A percentile compares a stretch with the other conserved stretches of the same genome.
Conservation (phyloP, 1,284 basidiomycete genomes). For the Trichosporon coremiiforme region DNA sequence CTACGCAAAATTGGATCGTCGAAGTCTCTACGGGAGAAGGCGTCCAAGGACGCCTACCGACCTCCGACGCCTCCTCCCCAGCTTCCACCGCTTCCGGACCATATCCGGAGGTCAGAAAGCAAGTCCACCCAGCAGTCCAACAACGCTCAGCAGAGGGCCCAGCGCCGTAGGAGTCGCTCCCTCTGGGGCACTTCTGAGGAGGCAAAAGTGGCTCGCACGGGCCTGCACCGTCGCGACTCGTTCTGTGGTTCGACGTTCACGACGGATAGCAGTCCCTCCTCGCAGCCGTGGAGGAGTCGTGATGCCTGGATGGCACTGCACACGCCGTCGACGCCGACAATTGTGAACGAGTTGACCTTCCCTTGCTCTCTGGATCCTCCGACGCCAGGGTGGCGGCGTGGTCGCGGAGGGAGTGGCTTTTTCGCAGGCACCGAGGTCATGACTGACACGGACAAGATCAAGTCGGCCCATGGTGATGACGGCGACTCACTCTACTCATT, state of each 20-base stretch:
- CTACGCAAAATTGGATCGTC: conserved; percentile 31
- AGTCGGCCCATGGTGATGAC: conserved; percentile 6
- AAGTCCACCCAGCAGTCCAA: neutral
- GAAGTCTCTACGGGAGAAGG: conserved; percentile 25
- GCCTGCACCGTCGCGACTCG: conserved; percentile 21
- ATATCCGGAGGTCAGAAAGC: conserved; percentile 25
- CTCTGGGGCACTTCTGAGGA: conserved; percentile 25
- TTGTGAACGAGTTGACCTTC: conserved; percentile 24
- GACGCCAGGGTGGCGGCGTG: conserved; percentile 30
- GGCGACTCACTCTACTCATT: conserved; percentile 15
- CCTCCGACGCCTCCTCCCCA: conserved; percentile 28
- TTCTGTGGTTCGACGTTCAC: conserved; percentile 17
- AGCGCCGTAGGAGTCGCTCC: conserved; percentile 22
- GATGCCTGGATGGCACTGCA: conserved; percentile 46
- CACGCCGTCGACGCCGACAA: conserved; percentile 1
- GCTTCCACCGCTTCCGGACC: conserved; percentile 31
- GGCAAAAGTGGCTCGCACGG: conserved; percentile 20
- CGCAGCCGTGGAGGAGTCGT: conserved; percentile 47
- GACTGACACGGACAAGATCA: conserved; percentile 20
- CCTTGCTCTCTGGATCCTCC: conserved; percentile 24
- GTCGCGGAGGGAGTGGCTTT: conserved; percentile 29
- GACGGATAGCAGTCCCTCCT: conserved; percentile 3
- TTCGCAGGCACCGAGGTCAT: conserved; percentile 24
- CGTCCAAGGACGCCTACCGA: conserved; percentile 23
- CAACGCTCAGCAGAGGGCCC: conserved; percentile 1